phyloP scores from a whole-genome alignment of 1,284 basidiomycete species.

The Irpex sp. region DNA sequence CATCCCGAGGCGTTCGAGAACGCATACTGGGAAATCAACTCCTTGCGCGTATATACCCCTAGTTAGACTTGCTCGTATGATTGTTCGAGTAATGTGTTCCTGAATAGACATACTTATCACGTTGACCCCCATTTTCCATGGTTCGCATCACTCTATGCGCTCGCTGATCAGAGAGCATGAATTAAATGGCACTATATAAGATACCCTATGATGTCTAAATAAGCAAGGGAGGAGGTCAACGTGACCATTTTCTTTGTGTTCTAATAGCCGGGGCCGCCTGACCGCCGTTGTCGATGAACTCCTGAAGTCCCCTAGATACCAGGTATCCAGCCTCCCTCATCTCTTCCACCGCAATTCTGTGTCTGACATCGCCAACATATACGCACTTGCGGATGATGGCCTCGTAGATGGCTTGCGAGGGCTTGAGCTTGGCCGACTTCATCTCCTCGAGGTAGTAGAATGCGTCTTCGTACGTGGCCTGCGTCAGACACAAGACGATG shows the following conservation, averaged over 20 bases:
- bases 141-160: background rate
- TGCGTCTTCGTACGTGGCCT: slow-evolving; percentile 76
- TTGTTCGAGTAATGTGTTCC: background rate
- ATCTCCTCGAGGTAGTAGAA: slow-evolving; percentile 88
- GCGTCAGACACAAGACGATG: slow-evolving; percentile 67
- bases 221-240: background rate
- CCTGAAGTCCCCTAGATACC: slow-evolving; percentile 28
- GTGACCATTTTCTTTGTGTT: background rate
- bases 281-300: slow-evolving; percentile 31
- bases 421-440: slow-evolving; percentile 61
- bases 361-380: slow-evolving; percentile 54
- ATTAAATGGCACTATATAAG: background rate
- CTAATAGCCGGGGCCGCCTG: background rate
- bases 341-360: slow-evolving; percentile 67
- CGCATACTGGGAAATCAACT: slow-evolving; percentile 46
- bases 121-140: too few species aligned
- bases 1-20: slow-evolving; percentile 43
- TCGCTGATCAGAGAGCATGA: background rate
- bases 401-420: slow-evolving; percentile 56
- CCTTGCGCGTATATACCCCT: slow-evolving; percentile 23
- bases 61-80: background rate
- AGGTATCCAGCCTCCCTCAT: slow-evolving; percentile 52
- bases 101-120: background rate
- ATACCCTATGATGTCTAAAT: background rate
- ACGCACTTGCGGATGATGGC: slow-evolving; percentile 60